Conservation (phyloP, 768 basidiomycete species). For the Sarcomyxa edulis region DNA sequence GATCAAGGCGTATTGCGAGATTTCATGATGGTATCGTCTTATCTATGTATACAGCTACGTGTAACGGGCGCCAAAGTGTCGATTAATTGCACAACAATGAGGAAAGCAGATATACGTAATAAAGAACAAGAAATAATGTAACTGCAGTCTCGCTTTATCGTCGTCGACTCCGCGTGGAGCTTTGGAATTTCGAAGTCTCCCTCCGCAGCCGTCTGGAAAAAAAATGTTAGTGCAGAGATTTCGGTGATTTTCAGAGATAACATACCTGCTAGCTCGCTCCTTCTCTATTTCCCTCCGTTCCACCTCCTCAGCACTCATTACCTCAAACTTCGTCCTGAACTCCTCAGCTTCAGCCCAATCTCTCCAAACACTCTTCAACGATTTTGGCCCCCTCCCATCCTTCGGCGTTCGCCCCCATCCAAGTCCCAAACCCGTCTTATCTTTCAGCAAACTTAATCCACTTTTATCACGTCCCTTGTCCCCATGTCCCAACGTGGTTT, state of each 20-base stretch:
- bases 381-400: slow-evolving; percentile 76
- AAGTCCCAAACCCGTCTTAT: slow-evolving; percentile 77
- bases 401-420: slow-evolving; percentile 74
- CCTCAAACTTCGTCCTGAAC: slow-evolving; percentile 84
- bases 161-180: slow-evolving; percentile 30
- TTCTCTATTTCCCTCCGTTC: slow-evolving; percentile 85
- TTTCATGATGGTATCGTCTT: no score
- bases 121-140: no score
- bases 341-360: slow-evolving; percentile 94
- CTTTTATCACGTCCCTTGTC: slow-evolving; percentile 38
- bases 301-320: slow-evolving; percentile 85
- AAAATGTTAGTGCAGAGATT: slow-evolving; percentile 4
- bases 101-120: no score
- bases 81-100: no score
- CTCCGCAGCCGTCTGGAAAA: slow-evolving; percentile 48
- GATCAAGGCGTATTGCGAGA: no score
- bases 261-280: slow-evolving; percentile 72
- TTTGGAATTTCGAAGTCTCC: slow-evolving; percentile 66
- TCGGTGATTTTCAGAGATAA: slow-evolving; percentile 1
- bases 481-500: slow-evolving; percentile 20
- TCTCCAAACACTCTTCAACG: slow-evolving; percentile 84
- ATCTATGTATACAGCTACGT: no score
- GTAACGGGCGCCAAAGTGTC: no score
- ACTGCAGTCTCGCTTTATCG: no score
- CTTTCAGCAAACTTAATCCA: slow-evolving; percentile 59